phyloP scores from a whole-genome alignment of 2,329 filamentous ascomycete species.

The Amauroascus niger region DNA sequence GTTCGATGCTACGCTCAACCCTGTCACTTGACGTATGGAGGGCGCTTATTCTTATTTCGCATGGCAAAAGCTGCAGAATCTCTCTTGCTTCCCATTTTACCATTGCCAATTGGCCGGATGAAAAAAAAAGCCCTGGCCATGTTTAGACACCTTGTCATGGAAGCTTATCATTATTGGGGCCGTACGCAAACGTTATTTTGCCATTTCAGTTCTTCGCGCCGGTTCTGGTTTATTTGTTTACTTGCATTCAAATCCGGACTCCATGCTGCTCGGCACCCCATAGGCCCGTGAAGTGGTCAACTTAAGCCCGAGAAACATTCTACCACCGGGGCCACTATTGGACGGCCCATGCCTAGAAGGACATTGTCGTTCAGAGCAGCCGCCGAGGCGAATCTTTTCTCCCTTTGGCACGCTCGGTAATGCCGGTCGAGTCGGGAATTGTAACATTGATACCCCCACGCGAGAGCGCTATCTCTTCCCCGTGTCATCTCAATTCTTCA shows the following conservation, averaged over 20 bases:
- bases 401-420: not conserved
- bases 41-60: not conserved
- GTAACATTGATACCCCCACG: not conserved
- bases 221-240: not conserved
- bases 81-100: not conserved
- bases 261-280: not conserved
- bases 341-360: not conserved
- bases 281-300: not conserved
- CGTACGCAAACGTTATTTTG: not conserved
- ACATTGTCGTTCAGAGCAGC: not conserved
- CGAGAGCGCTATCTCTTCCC: not conserved
- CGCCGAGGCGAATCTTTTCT: not conserved
- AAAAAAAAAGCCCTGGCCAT: not conserved
- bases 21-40: not conserved
- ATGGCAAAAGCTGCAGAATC: not conserved
- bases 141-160: not conserved
- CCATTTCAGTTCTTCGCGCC: not conserved
- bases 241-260: not conserved
- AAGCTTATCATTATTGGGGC: not conserved
- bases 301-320: not conserved
- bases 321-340: not conserved
- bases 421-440: not conserved
- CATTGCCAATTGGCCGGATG: not conserved
- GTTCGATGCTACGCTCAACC: not conserved
- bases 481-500: not conserved